Evolutionary conservation across 1,284 basidiomycete species (phyloP), one percentile per base, ranked within the genome.

Genomic region (Polyporus tsugae): DNA sequence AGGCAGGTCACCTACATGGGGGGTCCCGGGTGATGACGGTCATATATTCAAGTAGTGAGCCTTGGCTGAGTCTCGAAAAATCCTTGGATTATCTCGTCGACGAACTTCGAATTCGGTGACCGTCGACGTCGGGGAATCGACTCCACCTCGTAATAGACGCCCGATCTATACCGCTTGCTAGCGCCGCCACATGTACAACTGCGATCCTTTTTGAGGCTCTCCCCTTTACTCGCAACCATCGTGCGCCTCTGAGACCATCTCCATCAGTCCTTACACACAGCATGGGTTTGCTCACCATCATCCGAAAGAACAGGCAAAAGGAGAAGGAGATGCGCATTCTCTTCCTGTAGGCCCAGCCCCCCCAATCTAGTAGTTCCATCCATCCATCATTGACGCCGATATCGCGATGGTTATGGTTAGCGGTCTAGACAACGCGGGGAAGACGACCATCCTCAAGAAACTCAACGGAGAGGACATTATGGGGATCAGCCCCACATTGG

Each of bases 351-450:
- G 76, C 70, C 22, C 33, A n/a, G 39, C 29, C 44, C 13, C 13
- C 46, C 38, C 33, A n/a, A 4, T 36, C 19, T 22, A 52, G 46
- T 25, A n/a, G n/a, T n/a, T n/a, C n/a, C n/a, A n/a, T 49, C 29
- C 19, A 17, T 29, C n/a, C 17, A 59, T 52, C 22, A 33, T 6
- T 35, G n/a, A n/a, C 53, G 63, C 58, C 22, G 13, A 60, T 15
- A 60, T 15, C 22, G 13, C 38, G 36, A 49, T 41, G 38, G 15
- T 44, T 61, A 44, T 66, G 57, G 60, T 62, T 78, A 98, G 96
- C 61, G 97, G 98, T n/a, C 89, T 99, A 17, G 98, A 99, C 81
- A 99, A 99, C 79, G 97, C 97, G 0, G 98, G 98, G 63, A 99
- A 99, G 84, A 99, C 98, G 3, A 99, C 97, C 0, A 98, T 99